Base-by-base conservation (phyloP, 2,329 filamentous ascomycete species). In the Microthyrium microscopicum region DNA sequence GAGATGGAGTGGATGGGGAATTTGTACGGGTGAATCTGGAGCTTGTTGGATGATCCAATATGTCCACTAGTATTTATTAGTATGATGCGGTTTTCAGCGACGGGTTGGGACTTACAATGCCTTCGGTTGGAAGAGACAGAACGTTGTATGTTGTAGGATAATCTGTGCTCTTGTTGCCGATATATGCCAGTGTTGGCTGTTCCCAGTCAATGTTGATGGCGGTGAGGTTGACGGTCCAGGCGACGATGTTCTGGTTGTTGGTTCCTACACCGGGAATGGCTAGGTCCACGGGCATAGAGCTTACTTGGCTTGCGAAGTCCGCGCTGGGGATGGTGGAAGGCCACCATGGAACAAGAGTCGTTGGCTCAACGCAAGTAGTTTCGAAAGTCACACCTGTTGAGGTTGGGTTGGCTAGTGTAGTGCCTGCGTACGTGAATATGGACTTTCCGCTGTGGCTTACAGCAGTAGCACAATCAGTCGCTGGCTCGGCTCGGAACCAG, bases 21-120 rank as follows among this genome's bases (percentile, higher is more conserved):
- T 45, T 4, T 61, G 55, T 2, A 60, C 38, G 3, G 46, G 40
- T 35, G 53, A 39, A 4, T 47, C 52, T 4, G 49, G 47, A 1
- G 51, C 46, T 39, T 57, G 52, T 35, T 65, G 59, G 30, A 66
- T 59, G 38, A 59, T 55, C 60, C 59, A 65, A 39, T 60, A 57
- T 20, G 58, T 60, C 61, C 59, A 62, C n/a, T n/a, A n/a, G n/a
- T n/a, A n/a, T n/a, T n/a, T n/a, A n/a, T n/a, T n/a, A n/a, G n/a
- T n/a, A 17, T 4, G 15, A 42, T 38, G 30, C 42, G 36, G 39
- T 44, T 17, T 20, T 29, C 20, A 16, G 36, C 31, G n/a, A 7
- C 24, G 31, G 12, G 4, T n/a, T 11, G 20, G 18, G 29, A n/a
- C 5, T n/a, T 8, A n/a, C n/a, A 21, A 27, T 47, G 19, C 45